phyloP scores from a whole-genome alignment of 768 basidiomycete genomes.

The Lenzites betulinus region DNA sequence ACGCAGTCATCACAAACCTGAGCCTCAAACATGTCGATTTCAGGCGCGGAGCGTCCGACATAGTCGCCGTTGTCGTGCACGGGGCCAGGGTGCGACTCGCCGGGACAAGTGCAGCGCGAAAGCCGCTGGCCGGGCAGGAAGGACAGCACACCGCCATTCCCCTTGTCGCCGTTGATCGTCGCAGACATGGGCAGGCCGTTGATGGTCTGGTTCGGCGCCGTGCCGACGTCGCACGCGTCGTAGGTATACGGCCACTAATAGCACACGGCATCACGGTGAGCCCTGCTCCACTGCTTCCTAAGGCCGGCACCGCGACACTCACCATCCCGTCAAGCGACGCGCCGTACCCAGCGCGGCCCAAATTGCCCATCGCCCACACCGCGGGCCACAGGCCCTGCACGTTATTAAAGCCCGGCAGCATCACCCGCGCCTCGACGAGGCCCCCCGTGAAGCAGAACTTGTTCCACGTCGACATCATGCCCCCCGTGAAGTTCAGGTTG shows the following conservation, averaged over 20 bases:
- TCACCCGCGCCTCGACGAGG: constrained; percentile 63
- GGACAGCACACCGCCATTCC: constrained; percentile 53
- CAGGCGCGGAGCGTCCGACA: constrained; percentile 66
- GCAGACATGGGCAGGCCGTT: constrained; percentile 67
- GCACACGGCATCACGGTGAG: background rate
- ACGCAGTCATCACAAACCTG: constrained; percentile 43
- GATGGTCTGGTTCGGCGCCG: constrained; percentile 76
- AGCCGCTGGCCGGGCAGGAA: constrained; percentile 39
- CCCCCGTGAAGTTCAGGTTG: constrained; percentile 38
- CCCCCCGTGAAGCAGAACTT: constrained; percentile 92
- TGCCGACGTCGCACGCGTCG: constrained; percentile 82
- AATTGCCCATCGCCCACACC: constrained; percentile 61
- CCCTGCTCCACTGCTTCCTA: constrained; percentile 2
- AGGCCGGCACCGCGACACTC: constrained; percentile 7
- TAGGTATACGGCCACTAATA: constrained; percentile 70
- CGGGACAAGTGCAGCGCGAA: constrained; percentile 49
- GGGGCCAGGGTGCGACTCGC: constrained; percentile 56
- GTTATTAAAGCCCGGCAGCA: constrained; percentile 66
- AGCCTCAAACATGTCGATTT: constrained; percentile 74
- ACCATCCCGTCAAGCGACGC: constrained; percentile 59
- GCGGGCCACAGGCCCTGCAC: constrained; percentile 60
- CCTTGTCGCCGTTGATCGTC: constrained; percentile 52
- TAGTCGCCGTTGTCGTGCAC: constrained; percentile 53
- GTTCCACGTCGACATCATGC: constrained; percentile 62
- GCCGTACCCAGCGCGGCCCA: constrained; percentile 71